A percentile compares a stretch with the other conserved stretches of the same genome.
Conservation (phyloP, 2,329 filamentous ascomycete species). For the Talaromyces amestolkiae region DNA sequence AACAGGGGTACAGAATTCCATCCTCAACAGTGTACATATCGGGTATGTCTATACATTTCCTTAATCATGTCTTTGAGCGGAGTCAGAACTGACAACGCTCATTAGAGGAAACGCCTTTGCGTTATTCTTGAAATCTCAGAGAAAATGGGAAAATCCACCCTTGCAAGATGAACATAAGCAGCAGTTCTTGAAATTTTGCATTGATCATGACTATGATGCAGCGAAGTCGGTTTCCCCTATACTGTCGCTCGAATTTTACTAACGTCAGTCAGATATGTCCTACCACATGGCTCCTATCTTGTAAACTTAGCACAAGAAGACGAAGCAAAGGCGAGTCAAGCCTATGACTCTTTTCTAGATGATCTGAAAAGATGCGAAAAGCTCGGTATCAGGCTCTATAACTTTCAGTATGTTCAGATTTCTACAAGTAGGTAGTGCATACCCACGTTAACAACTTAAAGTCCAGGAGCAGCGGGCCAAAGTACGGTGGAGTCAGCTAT, state of each 20-base stretch:
- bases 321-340: slow-evolving; percentile 74
- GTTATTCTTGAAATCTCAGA: slow-evolving; percentile 91
- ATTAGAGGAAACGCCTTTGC: slow-evolving; percentile 82
- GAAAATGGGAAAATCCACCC: slow-evolving; percentile 86
- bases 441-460: slow-evolving; percentile 21
- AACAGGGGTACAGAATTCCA: slow-evolving; percentile 80
- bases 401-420: slow-evolving; percentile 67
- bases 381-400: slow-evolving; percentile 88
- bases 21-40: slow-evolving; percentile 74
- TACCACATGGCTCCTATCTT: slow-evolving; percentile 94
- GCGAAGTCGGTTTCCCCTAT: slow-evolving; percentile 44
- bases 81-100: not conserved
- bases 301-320: slow-evolving; percentile 92
- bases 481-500: slow-evolving; percentile 68
- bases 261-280: slow-evolving; percentile 55
- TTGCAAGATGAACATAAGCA: slow-evolving; percentile 66
- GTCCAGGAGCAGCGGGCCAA: slow-evolving; percentile 75
- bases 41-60: slow-evolving; percentile 46
- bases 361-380: slow-evolving; percentile 81
- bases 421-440: not conserved
- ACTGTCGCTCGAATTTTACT: not conserved
- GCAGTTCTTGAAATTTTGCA: slow-evolving; percentile 68
- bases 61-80: too few relatives aligned
- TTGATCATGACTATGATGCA: slow-evolving; percentile 68
- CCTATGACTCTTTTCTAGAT: slow-evolving; percentile 81